Conservation (phyloP, 2,329 filamentous ascomycete genomes). For the Pestalotiopsis fici region DNA sequence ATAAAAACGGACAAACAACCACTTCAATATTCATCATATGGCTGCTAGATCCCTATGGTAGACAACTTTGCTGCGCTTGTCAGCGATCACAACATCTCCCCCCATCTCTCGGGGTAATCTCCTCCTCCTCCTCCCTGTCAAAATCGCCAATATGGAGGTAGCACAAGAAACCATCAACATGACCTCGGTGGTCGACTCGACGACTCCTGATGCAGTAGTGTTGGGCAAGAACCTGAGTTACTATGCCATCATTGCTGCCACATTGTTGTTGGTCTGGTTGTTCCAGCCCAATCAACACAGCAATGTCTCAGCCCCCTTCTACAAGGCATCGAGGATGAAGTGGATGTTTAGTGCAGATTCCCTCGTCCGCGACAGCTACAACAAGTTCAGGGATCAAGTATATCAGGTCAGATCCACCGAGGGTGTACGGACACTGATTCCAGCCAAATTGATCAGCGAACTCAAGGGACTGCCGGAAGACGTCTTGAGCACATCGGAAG, state of each 20-base stretch:
- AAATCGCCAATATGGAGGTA: slow-evolving; percentile 6
- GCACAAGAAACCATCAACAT: slow-evolving; percentile 4
- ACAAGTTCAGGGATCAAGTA: slow-evolving; percentile 49
- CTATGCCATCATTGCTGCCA: slow-evolving; percentile 38
- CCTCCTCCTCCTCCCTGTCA: neutral
- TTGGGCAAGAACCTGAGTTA: slow-evolving; percentile 35
- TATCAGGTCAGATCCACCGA: slow-evolving; percentile 55
- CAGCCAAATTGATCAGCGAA: slow-evolving; percentile 44
- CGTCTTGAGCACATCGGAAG: slow-evolving; percentile 47
- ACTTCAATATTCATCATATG: neutral
- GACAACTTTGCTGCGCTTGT: slow-evolving; percentile 10
- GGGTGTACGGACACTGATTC: slow-evolving; percentile 48
- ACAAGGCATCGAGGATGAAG: slow-evolving; percentile 47
- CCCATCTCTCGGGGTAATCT: slow-evolving; percentile 7
- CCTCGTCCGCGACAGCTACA: slow-evolving; percentile 49
- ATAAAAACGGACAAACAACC: neutral
- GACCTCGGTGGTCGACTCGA: neutral
- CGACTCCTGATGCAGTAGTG: slow-evolving; percentile 13
- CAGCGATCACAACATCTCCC: slow-evolving; percentile 8
- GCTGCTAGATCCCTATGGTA: slow-evolving; percentile 16
- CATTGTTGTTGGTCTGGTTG: slow-evolving; percentile 39
- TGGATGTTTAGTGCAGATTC: slow-evolving; percentile 53
- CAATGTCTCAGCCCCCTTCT: slow-evolving; percentile 42
- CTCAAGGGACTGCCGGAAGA: slow-evolving; percentile 50
- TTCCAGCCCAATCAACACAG: slow-evolving; percentile 33